phyloP scores from a whole-genome alignment of 495 filamentous ascomycete species.

The Poronia punctata region DNA sequence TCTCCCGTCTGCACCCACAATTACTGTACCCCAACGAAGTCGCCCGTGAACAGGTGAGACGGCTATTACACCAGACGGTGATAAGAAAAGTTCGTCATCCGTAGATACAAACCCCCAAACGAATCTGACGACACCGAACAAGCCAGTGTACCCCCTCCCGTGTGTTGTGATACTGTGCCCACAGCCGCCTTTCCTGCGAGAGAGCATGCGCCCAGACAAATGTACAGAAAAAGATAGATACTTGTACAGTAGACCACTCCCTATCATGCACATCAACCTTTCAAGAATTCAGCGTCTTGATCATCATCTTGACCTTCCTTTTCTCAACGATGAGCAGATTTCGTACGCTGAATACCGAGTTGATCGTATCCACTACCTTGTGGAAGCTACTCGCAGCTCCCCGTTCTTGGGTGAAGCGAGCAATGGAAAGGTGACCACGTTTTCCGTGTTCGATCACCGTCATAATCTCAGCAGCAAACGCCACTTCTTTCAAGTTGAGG shows the following conservation, averaged over 20 bases:
- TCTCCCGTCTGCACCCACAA: background rate
- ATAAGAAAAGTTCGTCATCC: no score
- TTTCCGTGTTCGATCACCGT: conserved; percentile 74
- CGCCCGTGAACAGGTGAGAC: no score
- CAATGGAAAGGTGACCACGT: conserved; percentile 60
- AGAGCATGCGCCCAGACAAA: no score
- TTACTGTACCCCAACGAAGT: background rate
- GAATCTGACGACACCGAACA: no score
- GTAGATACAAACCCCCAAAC: no score
- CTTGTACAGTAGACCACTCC: no score
- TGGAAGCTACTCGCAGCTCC: conserved; percentile 83
- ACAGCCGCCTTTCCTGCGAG: no score
- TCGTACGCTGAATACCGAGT: conserved; percentile 49
- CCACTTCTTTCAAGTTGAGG: conserved; percentile 67
- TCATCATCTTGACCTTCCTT: conserved; percentile 61
- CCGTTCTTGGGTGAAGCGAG: conserved; percentile 77
- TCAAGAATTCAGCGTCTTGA: conserved; percentile 44
- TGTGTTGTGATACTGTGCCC: no score
- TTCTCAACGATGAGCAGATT: conserved; percentile 64
- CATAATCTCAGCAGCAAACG: conserved; percentile 77
- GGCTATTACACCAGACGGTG: no score
- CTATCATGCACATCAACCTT: no score
- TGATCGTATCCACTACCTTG: conserved; percentile 69
- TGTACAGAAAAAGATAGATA: no score
- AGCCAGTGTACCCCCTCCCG: no score